Evolutionary conservation across 2,329 filamentous ascomycete genomes (phyloP).

Genomic region (Mycosphaerella sp.): DNA sequence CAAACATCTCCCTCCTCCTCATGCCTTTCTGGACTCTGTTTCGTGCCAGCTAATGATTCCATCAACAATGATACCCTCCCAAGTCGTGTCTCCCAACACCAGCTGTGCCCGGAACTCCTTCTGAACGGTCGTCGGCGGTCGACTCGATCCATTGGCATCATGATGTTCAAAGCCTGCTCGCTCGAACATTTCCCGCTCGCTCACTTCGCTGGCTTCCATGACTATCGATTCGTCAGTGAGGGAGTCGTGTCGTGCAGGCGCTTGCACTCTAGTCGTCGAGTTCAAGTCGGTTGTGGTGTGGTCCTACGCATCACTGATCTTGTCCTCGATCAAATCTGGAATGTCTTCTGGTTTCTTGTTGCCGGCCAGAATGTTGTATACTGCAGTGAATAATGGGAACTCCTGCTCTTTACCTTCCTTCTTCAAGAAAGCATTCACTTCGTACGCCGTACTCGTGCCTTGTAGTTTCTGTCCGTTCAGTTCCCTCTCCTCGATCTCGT

Average conservation of each 20-base stretch:
- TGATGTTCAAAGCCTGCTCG: slow-evolving; percentile 6
- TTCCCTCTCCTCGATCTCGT: slow-evolving; percentile 81
- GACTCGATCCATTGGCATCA: background rate
- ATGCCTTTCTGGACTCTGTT: background rate
- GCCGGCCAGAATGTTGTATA: slow-evolving; percentile 73
- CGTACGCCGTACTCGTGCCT: slow-evolving; percentile 83
- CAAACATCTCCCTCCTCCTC: background rate
- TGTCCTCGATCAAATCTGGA: slow-evolving; percentile 53
- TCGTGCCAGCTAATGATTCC: background rate
- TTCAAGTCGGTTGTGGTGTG: background rate
- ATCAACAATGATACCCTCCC: slow-evolving; percentile 4
- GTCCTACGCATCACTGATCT: slow-evolving; percentile 12
- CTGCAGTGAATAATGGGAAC: slow-evolving; percentile 88
- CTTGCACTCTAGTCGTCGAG: background rate
- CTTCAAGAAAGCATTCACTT: slow-evolving; percentile 86
- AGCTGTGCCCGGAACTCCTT: slow-evolving; percentile 1
- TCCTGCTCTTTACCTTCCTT: slow-evolving; percentile 69
- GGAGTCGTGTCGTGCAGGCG: background rate
- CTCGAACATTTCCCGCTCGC: slow-evolving; percentile 6
- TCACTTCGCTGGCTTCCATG: background rate
- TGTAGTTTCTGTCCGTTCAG: slow-evolving; percentile 97
- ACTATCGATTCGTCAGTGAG: background rate
- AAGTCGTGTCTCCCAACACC: background rate
- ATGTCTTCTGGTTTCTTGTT: slow-evolving; percentile 74
- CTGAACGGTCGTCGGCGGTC: background rate